These are phyloP conservation scores for Gastrolobium villosum DNA, from an alignment of 306 rosid genomes.

Conservation along the genomic window DNA sequence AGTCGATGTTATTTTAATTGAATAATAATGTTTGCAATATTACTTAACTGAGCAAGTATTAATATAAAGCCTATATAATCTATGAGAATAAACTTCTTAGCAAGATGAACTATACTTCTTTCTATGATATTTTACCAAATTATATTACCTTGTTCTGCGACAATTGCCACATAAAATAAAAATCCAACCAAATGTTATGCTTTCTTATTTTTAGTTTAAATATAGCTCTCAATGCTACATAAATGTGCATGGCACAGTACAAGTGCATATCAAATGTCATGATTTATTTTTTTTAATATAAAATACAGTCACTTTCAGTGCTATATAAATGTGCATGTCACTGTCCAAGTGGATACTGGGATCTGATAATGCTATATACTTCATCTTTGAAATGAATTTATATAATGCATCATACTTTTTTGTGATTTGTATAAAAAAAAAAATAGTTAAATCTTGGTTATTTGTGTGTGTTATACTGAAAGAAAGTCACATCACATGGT, in stretches of 20 bases:
- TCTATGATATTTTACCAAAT: constrained; percentile 1
- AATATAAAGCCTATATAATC: constrained; percentile 8
- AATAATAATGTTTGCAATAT: not conserved
- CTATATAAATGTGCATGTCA: constrained; percentile 24
- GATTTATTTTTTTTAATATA: constrained; percentile 15
- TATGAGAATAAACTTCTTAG: constrained; percentile 28
- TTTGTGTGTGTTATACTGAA: constrained; percentile 10
- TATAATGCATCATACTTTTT: not conserved
- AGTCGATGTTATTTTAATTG: constrained; percentile 12
- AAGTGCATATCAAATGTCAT: not conserved
- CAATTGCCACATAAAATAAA: constrained; percentile 18
- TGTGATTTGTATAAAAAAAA: not conserved
- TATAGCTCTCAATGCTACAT: not conserved
- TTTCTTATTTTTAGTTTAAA: constrained; percentile 13
- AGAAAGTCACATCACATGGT: constrained; percentile 19
- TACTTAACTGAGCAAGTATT: constrained; percentile 24
- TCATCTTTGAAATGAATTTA: constrained; percentile 30
- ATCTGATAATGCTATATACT: constrained; percentile 23
- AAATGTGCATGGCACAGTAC: not conserved
- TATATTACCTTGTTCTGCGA: constrained; percentile 21
- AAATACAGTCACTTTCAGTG: constrained; percentile 24
- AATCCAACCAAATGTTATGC: constrained; percentile 34
- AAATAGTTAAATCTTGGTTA: constrained; percentile 27
- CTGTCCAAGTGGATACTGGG: constrained; percentile 20
- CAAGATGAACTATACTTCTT: constrained; percentile 13